Evolutionary conservation across 2,329 filamentous ascomycete genomes (phyloP), one percentile per base, ranked within the genome.

Genomic region (Clonostachys rhizophaga): DNA sequence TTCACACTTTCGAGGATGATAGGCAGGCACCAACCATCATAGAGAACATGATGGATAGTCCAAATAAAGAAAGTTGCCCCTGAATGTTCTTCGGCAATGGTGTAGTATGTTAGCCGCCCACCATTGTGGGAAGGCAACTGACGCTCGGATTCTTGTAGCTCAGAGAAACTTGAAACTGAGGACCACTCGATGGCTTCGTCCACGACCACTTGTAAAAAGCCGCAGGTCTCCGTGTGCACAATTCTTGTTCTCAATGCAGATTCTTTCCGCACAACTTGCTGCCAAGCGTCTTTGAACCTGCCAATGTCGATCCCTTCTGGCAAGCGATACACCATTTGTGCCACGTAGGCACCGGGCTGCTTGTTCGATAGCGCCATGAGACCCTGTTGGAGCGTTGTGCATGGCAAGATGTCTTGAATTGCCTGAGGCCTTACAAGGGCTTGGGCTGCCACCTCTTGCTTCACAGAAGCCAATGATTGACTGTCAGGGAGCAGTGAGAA

Each of bases 1-100:
- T 55, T 55, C 20, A 57, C 42, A 42, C 51, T 56, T 14, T 57
- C 48, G 2, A 57, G 44, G 5, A 57, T 48, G 5, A 57, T 33
- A 39, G 53, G 52, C n/a, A 57, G 17, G 46, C 52, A 57, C 54
- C 55, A 60, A 10, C 58, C 58, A 13, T 61, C 59, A 4, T 61
- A 61, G 1, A 60, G n/a, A 0, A 56, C 47, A 40, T 61, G 59
- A 12, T 61, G 59, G 3, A 56, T 49, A 7, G 58, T 59, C 50
- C 56, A 61, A 0, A 58, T 51, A 9, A 61, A 56, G 4, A 12
- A 48, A 5, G 41, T 41, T 30, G 24, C 24, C 8, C 24, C 24
- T 4, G 24, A 30, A 30, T 30, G 8, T 30, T 30, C 24, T 10
- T 30, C 24, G 9, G 24, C 24, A 30, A 30, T 30, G 24, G 24